Conservation (phyloP, 1,284 basidiomycete species). For the Tetrapyrgos nigripes region DNA sequence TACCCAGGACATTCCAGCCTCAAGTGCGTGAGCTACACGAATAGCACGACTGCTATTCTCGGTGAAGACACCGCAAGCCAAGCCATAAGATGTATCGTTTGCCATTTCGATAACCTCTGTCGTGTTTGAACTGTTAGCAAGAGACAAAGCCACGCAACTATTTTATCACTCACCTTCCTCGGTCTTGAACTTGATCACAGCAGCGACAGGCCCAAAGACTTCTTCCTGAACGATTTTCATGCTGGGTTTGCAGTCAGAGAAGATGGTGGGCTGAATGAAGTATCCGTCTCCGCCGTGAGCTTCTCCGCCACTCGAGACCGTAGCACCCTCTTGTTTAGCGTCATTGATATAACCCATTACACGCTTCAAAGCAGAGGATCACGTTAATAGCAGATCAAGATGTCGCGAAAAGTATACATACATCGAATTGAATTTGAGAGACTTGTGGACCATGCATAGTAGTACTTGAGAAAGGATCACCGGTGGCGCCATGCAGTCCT, state of each 20-base stretch:
- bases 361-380: constrained; percentile 44
- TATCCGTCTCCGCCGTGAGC: constrained; percentile 75
- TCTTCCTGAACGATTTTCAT: constrained; percentile 93
- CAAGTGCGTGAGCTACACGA: constrained; percentile 68
- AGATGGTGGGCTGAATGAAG: constrained; percentile 84
- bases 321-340: constrained; percentile 87
- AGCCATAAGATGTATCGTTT: constrained; percentile 87
- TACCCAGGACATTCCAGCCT: constrained; percentile 78
- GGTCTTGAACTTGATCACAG: constrained; percentile 76
- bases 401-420: constrained; percentile 49
- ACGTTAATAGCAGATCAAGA: neutral
- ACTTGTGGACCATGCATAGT: constrained; percentile 82
- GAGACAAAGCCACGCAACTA: neutral
- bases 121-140: constrained; percentile 12
- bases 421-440: constrained; percentile 57
- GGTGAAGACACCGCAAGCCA: constrained; percentile 82
- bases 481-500: constrained; percentile 61
- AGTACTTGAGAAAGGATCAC: constrained; percentile 68
- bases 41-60: constrained; percentile 72
- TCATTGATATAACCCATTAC: constrained; percentile 88
- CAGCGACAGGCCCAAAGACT: constrained; percentile 88
- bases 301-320: constrained; percentile 79
- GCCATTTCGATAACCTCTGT: constrained; percentile 73
- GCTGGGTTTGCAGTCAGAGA: constrained; percentile 75
- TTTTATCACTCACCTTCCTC: constrained; percentile 46